These are phyloP conservation scores for Termitomyces sp. DNA, from an alignment of 768 basidiomycete species.

Conservation along the genomic window DNA sequence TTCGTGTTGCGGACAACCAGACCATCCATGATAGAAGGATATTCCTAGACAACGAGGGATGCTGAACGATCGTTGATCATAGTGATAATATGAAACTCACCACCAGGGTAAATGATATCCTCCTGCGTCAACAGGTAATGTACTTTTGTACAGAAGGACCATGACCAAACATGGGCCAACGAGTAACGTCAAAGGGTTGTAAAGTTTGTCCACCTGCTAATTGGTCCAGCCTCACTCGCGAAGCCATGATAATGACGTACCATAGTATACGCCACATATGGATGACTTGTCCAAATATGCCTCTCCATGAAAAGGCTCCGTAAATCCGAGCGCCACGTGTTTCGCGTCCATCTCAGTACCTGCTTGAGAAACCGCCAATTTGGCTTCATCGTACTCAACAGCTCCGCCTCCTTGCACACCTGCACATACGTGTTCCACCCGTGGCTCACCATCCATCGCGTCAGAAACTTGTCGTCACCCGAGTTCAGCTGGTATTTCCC, in stretches of 20 bases:
- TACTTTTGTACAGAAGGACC: slow-evolving; percentile 75
- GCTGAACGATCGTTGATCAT: not conserved
- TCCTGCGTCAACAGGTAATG: slow-evolving; percentile 55
- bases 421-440: slow-evolving; percentile 96
- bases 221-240: not conserved
- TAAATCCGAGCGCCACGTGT: slow-evolving; percentile 90
- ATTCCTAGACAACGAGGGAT: slow-evolving; percentile 42
- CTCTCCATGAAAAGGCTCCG: slow-evolving; percentile 86
- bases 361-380: slow-evolving; percentile 96
- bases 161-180: slow-evolving; percentile 78
- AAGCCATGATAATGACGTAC: slow-evolving; percentile 45
- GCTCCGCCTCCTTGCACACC: slow-evolving; percentile 77
- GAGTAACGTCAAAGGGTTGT: slow-evolving; percentile 84
- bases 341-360: slow-evolving; percentile 88
- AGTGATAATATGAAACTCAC: slow-evolving; percentile 33
- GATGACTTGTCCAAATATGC: slow-evolving; percentile 82
- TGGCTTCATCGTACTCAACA: slow-evolving; percentile 92
- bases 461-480: slow-evolving; percentile 92
- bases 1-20: slow-evolving; percentile 68
- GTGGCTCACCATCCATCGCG: slow-evolving; percentile 94
- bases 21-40: slow-evolving; percentile 60
- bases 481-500: slow-evolving; percentile 94
- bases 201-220: slow-evolving; percentile 71
- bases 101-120: slow-evolving; percentile 83
- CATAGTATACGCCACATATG: slow-evolving; percentile 93